Conservation (phyloP, 495 filamentous ascomycete genomes). For the Lindgomyces ingoldianus region DNA sequence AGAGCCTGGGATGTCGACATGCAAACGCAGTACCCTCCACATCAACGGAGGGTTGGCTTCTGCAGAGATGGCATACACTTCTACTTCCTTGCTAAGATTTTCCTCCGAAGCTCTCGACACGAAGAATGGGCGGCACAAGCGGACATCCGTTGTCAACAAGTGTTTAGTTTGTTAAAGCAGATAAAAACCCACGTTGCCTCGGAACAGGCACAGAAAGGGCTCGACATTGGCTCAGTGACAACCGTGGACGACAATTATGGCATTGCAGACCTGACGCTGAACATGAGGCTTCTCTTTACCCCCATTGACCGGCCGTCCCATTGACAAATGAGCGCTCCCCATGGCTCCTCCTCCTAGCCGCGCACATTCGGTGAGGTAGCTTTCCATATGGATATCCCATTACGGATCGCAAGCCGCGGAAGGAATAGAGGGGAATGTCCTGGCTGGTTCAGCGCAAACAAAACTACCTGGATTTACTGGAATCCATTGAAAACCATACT, state of each 20-base stretch:
- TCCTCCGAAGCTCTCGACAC: constrained; percentile 51
- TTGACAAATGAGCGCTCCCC: too few species aligned
- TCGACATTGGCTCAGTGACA: constrained; percentile 59
- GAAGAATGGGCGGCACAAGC: constrained; percentile 52
- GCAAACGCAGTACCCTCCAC: constrained; percentile 60
- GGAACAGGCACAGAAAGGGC: constrained; percentile 54
- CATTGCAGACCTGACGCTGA: constrained; percentile 59
- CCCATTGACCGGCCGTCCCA: constrained; percentile 12
- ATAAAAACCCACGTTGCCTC: constrained; percentile 57
- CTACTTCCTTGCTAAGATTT: constrained; percentile 61
- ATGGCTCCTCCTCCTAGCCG: too few species aligned
- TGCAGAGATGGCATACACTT: constrained; percentile 66
- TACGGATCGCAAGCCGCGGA: too few species aligned
- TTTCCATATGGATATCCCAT: neutral
- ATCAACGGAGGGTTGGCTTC: constrained; percentile 59
- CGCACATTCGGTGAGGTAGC: too few species aligned
- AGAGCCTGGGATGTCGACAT: constrained; percentile 65
- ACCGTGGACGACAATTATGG: constrained; percentile 63
- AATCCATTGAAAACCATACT: neutral
- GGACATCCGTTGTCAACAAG: constrained; percentile 58
- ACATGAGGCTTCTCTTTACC: constrained; percentile 66
- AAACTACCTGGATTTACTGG: neutral
- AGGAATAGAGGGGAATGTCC: too few species aligned
- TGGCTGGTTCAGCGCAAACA: neutral
- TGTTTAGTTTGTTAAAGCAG: constrained; percentile 59